Evolutionary conservation across 2,329 filamentous ascomycete genomes (phyloP), one percentile per base, ranked within the genome.

Genomic region (Tolypocladium inflatum): DNA sequence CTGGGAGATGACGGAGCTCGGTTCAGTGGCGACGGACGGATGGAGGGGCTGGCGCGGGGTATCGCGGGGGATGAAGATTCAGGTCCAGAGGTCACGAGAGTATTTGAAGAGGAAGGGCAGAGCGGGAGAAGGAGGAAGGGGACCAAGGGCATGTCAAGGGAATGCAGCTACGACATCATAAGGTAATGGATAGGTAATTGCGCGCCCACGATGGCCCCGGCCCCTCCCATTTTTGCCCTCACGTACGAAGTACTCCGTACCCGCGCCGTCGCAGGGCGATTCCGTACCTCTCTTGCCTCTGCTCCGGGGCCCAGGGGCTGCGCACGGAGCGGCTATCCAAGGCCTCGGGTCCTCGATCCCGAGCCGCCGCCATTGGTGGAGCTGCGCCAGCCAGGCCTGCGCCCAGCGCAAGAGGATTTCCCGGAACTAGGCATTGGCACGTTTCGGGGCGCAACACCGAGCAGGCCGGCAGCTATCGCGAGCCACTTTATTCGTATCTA

Each of bases 371-470:
- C 7, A 4, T 23, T 13, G 17, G 38, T 43, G 38, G 54, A 21
- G 54, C 26, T 13, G 43, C 23, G 2, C 23, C 26, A 2, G 21
- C 23, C 26, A 21, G 21, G 4, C 10, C 35, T 37, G 35, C 39
- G 45, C 21, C 39, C 52, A 39, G 21, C 33, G 61, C 66, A 71
- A 71, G 69, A 71, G 66, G 69, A 71, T 71, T 71, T 71, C 67
- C 68, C 69, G 69, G 69, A 64, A 63, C 56, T 8, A 23, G 11
- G 11, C 4, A 26, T 15, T 15, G 42, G 21, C 42, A 5, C 42
- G 7, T 2, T 13, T 50, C 45, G 45, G 45, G 30, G 43, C 21
- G 19, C 41, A 50, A 50, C 26, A 50, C 45, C 45, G 45, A 33
- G 45, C 45, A 5, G 21, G 6, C 35, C 35, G 35, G 2, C 43